phyloP scores from a whole-genome alignment of 2,329 filamentous ascomycete genomes.

The Fusarium heterosporum region DNA sequence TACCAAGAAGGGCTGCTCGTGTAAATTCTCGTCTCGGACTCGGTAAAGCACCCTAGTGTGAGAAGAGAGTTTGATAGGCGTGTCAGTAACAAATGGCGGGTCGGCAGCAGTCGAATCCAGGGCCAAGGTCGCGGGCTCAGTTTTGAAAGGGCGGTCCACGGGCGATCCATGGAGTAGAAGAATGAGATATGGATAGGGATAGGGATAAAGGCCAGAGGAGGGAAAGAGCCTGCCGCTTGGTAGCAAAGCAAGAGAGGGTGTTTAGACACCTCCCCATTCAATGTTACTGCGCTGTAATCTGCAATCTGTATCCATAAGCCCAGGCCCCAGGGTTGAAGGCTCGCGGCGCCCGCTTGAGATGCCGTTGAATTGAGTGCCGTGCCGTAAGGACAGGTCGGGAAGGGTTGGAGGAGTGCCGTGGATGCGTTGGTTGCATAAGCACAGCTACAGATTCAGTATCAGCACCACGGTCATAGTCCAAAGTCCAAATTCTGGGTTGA shows the following conservation, averaged over 20 bases:
- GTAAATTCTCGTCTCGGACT: conserved; percentile 16
- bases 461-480: background rate
- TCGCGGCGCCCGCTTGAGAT: conserved; percentile 43
- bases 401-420: conserved; percentile 32
- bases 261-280: conserved; percentile 12
- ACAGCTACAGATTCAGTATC: background rate
- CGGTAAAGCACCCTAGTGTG: conserved; percentile 20
- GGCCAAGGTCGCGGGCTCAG: conserved; percentile 41
- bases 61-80: conserved; percentile 15
- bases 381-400: conserved; percentile 28
- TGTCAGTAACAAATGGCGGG: conserved; percentile 24
- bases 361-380: conserved; percentile 41
- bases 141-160: conserved; percentile 31
- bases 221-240: background rate
- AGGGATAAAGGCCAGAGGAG: background rate
- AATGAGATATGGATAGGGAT: conserved; percentile 20
- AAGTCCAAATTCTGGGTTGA: too few species aligned
- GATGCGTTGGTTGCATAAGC: conserved; percentile 12
- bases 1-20: conserved; percentile 33
- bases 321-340: conserved; percentile 14
- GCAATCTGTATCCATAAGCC: conserved; percentile 9
- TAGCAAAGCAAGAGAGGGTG: conserved; percentile 13
- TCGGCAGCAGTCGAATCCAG: conserved; percentile 36
- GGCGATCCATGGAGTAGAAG: conserved; percentile 29
- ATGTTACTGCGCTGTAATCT: conserved; percentile 8